Evolutionary conservation across 192 early-diverging fungal genomes (phyloP), one percentile per base, ranked within the genome.

Genomic region (Spizellomyces punctatus): DNA sequence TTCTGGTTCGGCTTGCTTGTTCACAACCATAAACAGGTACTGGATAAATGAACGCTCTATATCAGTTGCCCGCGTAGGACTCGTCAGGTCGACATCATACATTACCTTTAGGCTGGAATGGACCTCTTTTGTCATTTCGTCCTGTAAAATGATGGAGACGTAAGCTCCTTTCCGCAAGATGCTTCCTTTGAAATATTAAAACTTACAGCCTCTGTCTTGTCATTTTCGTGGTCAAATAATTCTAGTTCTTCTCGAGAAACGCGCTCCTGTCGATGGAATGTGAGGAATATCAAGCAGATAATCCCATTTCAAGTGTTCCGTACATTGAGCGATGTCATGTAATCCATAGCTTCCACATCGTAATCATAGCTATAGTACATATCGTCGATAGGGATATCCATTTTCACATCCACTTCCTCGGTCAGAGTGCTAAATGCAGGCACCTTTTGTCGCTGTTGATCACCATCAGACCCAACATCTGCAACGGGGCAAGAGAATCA

Each of bases 1-100:
- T 10, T 61, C 59, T 4, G 78, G 84, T 46, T 84, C 78, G n/a
- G 90, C 83, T 43, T 90, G 86, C 69, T 86, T 84, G 63, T 89
- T 87, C 47, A 96, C 92, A 8, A 87, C 87, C 67, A 89, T 83
- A 21, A 91, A 86, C 17, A 96, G 78, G 72, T 93, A 92, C 75
- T 93, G 83, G 69, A 86, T 75, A 36, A 19, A 43, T 22, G 21
- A 2, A 57, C 8, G 16, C 9, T 1, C 41, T n/a, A 8, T 46
- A 45, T n/a, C 5, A 52, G 46, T 16, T 16, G 21, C n/a, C 9
- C 63, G 21, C 36, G 67, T 17, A 67, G 2, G 63, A 41, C 4
- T 36, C 5, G 58, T 19, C 1, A 6, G 6, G 3, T 50, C n/a
- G 63, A 41, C 48, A 46, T 46, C n/a, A 43, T 21, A 14, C n/a